phyloP scores from a whole-genome alignment of 495 filamentous ascomycete genomes.

The Lophiotrema nucula region DNA sequence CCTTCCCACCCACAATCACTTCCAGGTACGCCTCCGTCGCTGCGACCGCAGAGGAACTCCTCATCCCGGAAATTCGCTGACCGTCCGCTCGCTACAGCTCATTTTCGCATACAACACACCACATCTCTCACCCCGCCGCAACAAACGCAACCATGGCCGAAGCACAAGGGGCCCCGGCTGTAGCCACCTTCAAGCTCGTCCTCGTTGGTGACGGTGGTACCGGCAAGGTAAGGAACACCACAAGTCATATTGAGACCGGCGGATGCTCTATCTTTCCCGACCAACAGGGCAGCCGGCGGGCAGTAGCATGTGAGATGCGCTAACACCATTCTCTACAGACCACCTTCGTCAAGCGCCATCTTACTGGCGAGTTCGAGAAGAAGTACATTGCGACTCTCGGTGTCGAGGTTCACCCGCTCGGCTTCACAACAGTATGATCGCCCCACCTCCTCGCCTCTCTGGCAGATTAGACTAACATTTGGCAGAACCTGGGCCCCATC shows the following conservation, averaged over 20 bases:
- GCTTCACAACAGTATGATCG: conserved; percentile 80
- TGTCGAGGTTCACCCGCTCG: conserved; percentile 97
- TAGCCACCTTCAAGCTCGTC: conserved; percentile 95
- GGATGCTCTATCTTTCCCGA: not conserved
- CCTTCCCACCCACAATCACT: conserved; percentile 10
- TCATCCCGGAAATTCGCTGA: no score
- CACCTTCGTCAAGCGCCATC: conserved; percentile 99
- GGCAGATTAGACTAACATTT: conserved; percentile 9
- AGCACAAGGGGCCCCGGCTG: conserved; percentile 43
- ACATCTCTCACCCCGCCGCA: conserved; percentile 36
- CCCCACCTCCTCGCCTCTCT: not conserved
- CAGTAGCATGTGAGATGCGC: not conserved
- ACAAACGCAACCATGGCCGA: conserved; percentile 41
- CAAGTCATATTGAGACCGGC: not conserved
- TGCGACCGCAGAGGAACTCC: no score
- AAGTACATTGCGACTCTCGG: conserved; percentile 99
- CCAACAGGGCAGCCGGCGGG: no score
- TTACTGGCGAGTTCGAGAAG: conserved; percentile 99
- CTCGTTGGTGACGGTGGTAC: conserved; percentile 99
- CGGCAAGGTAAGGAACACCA: conserved; percentile 74
- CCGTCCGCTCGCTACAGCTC: conserved; percentile 7
- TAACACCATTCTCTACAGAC: conserved; percentile 58
- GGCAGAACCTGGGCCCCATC: conserved; percentile 87
- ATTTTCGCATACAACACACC: conserved; percentile 27
- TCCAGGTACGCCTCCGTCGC: conserved; percentile 6